Evolutionary conservation across 1,139 yeast species (phyloP), one percentile per base, ranked within the genome.

Genomic region (Hansenula lynferdii): DNA sequence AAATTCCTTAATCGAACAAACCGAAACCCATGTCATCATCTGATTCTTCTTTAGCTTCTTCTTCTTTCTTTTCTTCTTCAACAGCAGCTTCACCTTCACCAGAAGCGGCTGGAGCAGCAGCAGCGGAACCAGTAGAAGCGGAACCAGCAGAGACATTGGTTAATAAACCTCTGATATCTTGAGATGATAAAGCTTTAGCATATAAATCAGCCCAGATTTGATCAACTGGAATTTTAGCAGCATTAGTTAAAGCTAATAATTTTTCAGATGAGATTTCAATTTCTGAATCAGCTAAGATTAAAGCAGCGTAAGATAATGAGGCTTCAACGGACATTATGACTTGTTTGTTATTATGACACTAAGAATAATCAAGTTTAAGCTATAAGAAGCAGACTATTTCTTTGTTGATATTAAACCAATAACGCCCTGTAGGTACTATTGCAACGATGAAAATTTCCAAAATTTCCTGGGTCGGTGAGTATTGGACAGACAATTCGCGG

Each of bases 21-120:
- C 89, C 89, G 82, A 81, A 79, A 58, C 87, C 89, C 89, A 81
- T 80, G 70, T 80, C 87, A 57, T 75, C 81, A 61, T 79, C 83
- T 57, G 72, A 72, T 64, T 74, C 80, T 65, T 75, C 78, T 56
- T 72, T 73, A 58, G 70, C 79, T 57, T 72, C 82, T 62, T 74
- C 75, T 53, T 68, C 78, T 58, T 69, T 75, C 54, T 65, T 69
- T 55, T 63, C 77, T 54, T 68, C 83, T 51, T 65, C 80, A 38
- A 56, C 80, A 42, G 66, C 84, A 44, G 62, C 84, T 48, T 63
- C 81, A 43, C 66, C 80, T 57, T 67, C 80, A 56, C 69, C 78
- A 59, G 68, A 75, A 54, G 69, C 75, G 56, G 70, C 80, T 53
- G 74, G 75, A 54, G 72, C 72, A 55, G 69, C 79, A 59, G 68